phyloP scores from a whole-genome alignment of 2,329 filamentous ascomycete genomes.

The Myriosclerotinia scirpicola region DNA sequence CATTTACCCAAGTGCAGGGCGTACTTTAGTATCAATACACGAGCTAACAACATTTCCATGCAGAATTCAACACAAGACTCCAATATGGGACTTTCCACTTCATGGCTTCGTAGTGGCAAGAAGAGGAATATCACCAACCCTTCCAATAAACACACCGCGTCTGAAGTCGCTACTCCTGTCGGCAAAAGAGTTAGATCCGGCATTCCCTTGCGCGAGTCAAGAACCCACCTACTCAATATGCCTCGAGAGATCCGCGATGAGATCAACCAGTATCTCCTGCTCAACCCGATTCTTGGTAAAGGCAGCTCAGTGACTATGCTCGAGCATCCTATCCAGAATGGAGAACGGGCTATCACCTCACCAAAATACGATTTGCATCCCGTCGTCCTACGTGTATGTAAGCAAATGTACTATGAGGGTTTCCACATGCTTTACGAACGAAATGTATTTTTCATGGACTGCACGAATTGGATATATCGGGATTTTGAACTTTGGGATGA shows the following conservation, averaged over 20 bases:
- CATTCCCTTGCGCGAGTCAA: neutral
- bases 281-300: neutral
- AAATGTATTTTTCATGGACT: constrained; percentile 6
- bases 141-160: neutral
- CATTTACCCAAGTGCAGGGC: no score
- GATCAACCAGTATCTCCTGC: neutral
- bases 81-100: neutral
- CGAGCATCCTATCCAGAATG: neutral
- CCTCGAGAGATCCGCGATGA: neutral
- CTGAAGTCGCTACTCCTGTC: rapidly evolving
- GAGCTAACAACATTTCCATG: neutral
- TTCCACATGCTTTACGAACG: neutral
- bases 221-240: neutral
- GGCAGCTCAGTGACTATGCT: neutral
- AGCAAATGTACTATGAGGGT: neutral
- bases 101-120: neutral
- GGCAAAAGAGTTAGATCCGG: neutral
- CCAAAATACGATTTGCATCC: constrained; percentile 3
- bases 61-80: neutral
- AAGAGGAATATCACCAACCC: no score
- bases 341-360: neutral
- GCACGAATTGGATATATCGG: constrained; percentile 10
- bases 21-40: neutral
- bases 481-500: neutral
- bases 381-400: neutral